Evolutionary conservation across 768 basidiomycete species (phyloP), one percentile per base, ranked within the genome.

Genomic region (Lenzites betulinus): DNA sequence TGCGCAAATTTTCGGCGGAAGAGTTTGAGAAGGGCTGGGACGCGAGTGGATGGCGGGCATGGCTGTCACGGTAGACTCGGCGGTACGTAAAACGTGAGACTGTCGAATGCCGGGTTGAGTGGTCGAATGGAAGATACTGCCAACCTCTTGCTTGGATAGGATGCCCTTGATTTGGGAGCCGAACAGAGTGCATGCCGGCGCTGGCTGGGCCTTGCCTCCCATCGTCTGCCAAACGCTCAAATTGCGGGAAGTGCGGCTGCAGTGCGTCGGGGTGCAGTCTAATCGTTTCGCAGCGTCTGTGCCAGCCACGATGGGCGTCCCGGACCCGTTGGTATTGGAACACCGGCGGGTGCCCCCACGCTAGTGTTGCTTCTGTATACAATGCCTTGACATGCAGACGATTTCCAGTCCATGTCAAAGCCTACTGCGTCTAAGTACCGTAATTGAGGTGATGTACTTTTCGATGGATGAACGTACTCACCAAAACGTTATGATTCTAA

Each of bases 21-120:
- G 85, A 88, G 66, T 97, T 97, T 67, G 85, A 90, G 72, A 80
- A 79, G 58, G 87, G 85, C 0, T 97, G 90, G 89, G 78, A 85
- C 35, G 76, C 73, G 51, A 85, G 85, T 64, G 83, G 84, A 1
- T 90, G 89, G 88, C 71, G 70, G 51, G 52, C 47, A 18, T 73
- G 70, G 72, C 39, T 75, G 46, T 58, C 48, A 7, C 39, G 52
- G 55, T 36, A 51, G 58, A 26, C 23, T 5, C 39, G 7, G 11
- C 25, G 48, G 49, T 58, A 58, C 57, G 48, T 51, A 43, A 39
- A 12, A 15, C 15, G 35, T 39, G 54, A 9, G 44, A 9, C 23
- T 23, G 44, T 25, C 22, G 44, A 18, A 7, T 46, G 3, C 30
- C 3, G 22, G 44, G 6, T 20, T 8, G 22, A 36, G 11, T n/a